A percentile compares a stretch with the other conserved stretches of the same genome.
These are phyloP conservation scores for Triglochin maritima DNA, from an alignment of 106 monocot species.

Conservation along the genomic window DNA sequence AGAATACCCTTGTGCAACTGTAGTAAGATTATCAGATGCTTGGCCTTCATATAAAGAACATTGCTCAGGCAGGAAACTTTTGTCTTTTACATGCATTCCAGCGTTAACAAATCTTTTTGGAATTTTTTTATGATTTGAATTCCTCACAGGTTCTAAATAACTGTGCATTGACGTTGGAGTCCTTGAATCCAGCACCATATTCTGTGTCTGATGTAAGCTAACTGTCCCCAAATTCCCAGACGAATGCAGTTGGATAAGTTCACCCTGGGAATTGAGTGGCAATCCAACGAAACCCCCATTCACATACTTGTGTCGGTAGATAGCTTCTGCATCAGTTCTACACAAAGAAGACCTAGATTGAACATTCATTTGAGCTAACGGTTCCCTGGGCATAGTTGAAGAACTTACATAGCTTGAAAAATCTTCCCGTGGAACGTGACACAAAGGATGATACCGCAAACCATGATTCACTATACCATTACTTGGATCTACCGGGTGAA, in stretches of 20 bases:
- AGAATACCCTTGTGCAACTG: constrained; percentile 3
- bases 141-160: constrained; percentile 3
- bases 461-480: not conserved
- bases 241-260: constrained; percentile 17
- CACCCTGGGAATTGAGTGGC: constrained; percentile 73
- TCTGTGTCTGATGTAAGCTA: constrained; percentile 22
- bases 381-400: not conserved
- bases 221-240: constrained; percentile 33
- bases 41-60: not conserved
- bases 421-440: not conserved
- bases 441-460: not conserved
- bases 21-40: constrained; percentile 9
- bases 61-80: constrained; percentile 14
- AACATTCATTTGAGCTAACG: constrained; percentile 1
- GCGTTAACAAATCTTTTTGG: constrained; percentile 7
- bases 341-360: not conserved
- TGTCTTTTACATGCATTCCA: not conserved
- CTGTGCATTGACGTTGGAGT: not conserved
- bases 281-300: constrained; percentile 29
- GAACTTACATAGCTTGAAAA: not conserved
- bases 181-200: too few relatives aligned
- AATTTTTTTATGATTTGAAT: constrained; percentile 4
- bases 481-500: not conserved
- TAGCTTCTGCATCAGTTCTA: not conserved
- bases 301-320: constrained; percentile 8